Evolutionary conservation across 306 rosid genomes (phyloP), one percentile per base, ranked within the genome.

Genomic region (Morella rubra): DNA sequence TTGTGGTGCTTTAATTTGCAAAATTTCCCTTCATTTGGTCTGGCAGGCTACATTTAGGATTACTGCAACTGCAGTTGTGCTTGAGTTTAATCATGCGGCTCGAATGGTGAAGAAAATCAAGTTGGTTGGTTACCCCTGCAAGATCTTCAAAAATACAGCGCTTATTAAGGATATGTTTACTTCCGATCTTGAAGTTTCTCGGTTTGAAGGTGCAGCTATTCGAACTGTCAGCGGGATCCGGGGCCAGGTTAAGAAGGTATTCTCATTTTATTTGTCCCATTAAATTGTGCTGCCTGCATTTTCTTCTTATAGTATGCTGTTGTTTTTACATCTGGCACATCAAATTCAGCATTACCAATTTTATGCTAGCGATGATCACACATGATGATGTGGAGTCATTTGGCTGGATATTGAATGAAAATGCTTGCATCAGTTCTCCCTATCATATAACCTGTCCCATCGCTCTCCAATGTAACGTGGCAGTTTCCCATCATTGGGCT

Each of bases 241-340:
- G 77, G 99, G 99, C 55, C 97, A 95, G 86, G 92, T 92, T 74
- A 95, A 95, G 89, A 95, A 95, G 99, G 99, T 95, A 58, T 15
- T 84, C 71, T 47, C 54, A 59, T 64, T 76, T 80, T 52, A 64
- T 83, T 73, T 80, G 54, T 75, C 58, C 52, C 18, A 24, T 74
- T 72, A 71, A 72, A 46, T 69, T 53, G 50, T 65, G 54, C 61
- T 44, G 32, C 68, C 77, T 66, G 72, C 70, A 65, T 71, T 32
- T 76, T 46, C 18, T 54, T 74, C 6, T 55, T 4, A 4, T 47
- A 15, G 9, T 12, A 20, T 15, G 7, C 18, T 77, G 12, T 56
- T 77, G 5, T 12, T 77, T 58, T 40, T 20, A 10, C 46, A 8
- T 50, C 18, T 13, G 8, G 19, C 72, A 40, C 20, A 32, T 52